A percentile compares a stretch with the other conserved stretches of the same genome.
phyloP scores from a whole-genome alignment of 805 yeast genomes.

The Ogataea sp. region DNA sequence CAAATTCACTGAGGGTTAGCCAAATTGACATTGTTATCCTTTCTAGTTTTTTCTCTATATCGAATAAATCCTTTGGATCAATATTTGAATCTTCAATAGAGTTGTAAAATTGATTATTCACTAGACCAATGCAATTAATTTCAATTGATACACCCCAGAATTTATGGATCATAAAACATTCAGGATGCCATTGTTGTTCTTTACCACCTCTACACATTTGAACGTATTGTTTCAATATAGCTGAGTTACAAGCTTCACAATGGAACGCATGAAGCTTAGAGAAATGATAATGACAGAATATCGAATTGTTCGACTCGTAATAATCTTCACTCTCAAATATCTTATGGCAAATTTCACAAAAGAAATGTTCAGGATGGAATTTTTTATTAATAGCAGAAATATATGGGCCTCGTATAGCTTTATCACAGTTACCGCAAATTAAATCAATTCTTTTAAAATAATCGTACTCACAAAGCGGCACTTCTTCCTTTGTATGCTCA shows the following conservation, averaged over 20 bases:
- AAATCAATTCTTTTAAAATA: slow-evolving; percentile 80
- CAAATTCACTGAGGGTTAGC: slow-evolving; percentile 81
- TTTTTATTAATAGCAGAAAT: slow-evolving; percentile 89
- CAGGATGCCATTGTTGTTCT: slow-evolving; percentile 98
- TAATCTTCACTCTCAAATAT: slow-evolving; percentile 91
- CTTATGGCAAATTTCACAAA: slow-evolving; percentile 78
- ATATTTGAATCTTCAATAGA: slow-evolving; percentile 24
- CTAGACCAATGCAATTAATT: slow-evolving; percentile 47
- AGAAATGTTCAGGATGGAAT: slow-evolving; percentile 92
- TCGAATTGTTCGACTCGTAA: slow-evolving; percentile 74
- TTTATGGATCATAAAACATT: slow-evolving; percentile 95
- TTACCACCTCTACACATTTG: slow-evolving; percentile 87
- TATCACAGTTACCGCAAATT: slow-evolving; percentile 80
- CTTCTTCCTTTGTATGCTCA: slow-evolving; percentile 14
- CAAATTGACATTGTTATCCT: slow-evolving; percentile 56
- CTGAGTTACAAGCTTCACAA: slow-evolving; percentile 89
- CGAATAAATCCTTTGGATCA: slow-evolving; percentile 39
- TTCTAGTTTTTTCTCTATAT: slow-evolving; percentile 60
- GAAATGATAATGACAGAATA: slow-evolving; percentile 90
- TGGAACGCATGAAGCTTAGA: slow-evolving; percentile 77
- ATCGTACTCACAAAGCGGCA: slow-evolving; percentile 84
- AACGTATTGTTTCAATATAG: slow-evolving; percentile 90
- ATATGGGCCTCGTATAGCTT: slow-evolving; percentile 84
- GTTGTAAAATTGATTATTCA: slow-evolving; percentile 9
- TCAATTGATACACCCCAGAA: slow-evolving; percentile 88